Evolutionary conservation across 208 protist species (phyloP).

Genomic region (Leishmania aethiopica): DNA sequence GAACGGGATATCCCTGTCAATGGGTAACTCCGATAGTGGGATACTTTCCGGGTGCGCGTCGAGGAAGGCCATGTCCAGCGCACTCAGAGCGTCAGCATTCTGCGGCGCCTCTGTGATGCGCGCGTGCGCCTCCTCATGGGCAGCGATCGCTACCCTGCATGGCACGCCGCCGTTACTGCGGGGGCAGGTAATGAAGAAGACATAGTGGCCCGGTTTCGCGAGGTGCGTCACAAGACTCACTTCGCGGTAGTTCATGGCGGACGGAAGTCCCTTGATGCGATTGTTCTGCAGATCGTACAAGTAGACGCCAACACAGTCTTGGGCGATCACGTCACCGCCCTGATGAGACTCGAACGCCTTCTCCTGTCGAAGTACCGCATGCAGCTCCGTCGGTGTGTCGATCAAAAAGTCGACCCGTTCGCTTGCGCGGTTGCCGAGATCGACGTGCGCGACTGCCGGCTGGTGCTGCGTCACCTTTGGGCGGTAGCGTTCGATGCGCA

Average conservation of each 20-base stretch:
- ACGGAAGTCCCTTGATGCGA: constrained; percentile 38
- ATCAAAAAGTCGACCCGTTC: constrained; percentile 66
- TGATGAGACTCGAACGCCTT: constrained; percentile 28
- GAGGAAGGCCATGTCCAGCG: constrained; percentile 57
- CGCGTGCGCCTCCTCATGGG: constrained; percentile 46
- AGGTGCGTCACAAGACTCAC: constrained; percentile 52
- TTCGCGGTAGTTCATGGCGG: constrained; percentile 65
- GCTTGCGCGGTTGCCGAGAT: constrained; percentile 39
- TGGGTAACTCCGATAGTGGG: constrained; percentile 37
- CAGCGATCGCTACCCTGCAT: constrained; percentile 58
- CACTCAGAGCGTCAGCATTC: constrained; percentile 35
- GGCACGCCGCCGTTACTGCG: constrained; percentile 39
- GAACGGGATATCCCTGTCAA: constrained; percentile 49
- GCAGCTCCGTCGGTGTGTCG: constrained; percentile 55
- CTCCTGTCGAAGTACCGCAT: constrained; percentile 54
- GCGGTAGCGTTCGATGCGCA: constrained; percentile 38
- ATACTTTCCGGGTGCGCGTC: constrained; percentile 37
- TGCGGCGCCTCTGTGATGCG: constrained; percentile 59
- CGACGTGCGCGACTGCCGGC: constrained; percentile 46
- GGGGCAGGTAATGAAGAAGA: constrained; percentile 52
- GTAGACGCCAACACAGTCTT: constrained; percentile 62
- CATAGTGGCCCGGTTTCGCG: constrained; percentile 36
- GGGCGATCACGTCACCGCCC: constrained; percentile 42
- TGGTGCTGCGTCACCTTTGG: constrained; percentile 40
- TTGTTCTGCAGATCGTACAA: constrained; percentile 57